phyloP scores from a whole-genome alignment of 176 grass and related monocot species.

The Oryza meridionalis region DNA sequence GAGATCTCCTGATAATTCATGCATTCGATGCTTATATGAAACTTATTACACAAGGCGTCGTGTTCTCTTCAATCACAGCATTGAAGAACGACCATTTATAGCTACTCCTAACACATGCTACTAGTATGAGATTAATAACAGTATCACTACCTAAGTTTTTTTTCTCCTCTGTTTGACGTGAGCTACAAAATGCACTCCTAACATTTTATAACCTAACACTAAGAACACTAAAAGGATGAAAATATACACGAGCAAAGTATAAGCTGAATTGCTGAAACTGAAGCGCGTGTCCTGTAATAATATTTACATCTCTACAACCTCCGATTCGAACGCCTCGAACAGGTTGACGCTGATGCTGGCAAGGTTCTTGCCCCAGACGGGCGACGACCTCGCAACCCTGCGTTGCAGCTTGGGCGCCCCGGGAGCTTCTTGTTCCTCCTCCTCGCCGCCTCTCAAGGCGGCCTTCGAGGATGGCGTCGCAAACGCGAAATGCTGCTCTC shows the following conservation, averaged over 20 bases:
- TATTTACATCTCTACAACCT: slow-evolving; percentile 54
- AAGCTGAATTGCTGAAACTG: slow-evolving; percentile 1
- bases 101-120: slow-evolving; percentile 1
- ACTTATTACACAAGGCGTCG: slow-evolving; percentile 17
- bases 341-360: slow-evolving; percentile 59
- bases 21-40: slow-evolving; percentile 5
- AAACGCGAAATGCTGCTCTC: slow-evolving; percentile 73
- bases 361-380: slow-evolving; percentile 42
- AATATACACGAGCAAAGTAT: slow-evolving; percentile 8
- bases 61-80: slow-evolving; percentile 73
- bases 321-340: slow-evolving; percentile 40
- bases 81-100: slow-evolving; percentile 70
- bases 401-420: slow-evolving; percentile 68
- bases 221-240: neutral
- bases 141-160: slow-evolving; percentile 28
- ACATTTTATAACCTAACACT: slow-evolving; percentile 18
- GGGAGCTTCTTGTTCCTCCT: slow-evolving; percentile 16
- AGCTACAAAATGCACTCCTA: slow-evolving; percentile 25
- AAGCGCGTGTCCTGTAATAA: slow-evolving; percentile 26
- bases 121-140: neutral
- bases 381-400: slow-evolving; percentile 63
- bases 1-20: neutral
- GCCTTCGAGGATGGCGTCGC: slow-evolving; percentile 58
- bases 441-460: neutral
- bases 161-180: slow-evolving; percentile 25